Conservation (phyloP, 2,329 filamentous ascomycete species). For the Ceratocystis colombiana region DNA sequence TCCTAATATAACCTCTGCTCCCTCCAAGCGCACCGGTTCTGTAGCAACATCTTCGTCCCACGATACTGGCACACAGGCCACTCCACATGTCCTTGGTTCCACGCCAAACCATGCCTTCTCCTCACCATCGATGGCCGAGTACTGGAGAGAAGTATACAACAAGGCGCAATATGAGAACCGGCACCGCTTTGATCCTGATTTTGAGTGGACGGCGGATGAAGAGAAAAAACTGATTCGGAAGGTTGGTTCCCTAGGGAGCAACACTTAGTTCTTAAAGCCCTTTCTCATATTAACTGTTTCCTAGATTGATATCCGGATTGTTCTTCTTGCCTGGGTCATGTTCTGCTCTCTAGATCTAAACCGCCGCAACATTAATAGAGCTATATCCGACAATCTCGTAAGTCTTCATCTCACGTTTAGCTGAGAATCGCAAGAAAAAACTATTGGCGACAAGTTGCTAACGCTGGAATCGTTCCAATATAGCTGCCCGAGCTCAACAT, state of each 20-base stretch:
- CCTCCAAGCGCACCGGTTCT: conserved; percentile 15
- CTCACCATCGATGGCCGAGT: conserved; percentile 42
- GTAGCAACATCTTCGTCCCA: conserved; percentile 10
- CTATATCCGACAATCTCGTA: conserved; percentile 36
- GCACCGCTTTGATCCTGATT: conserved; percentile 45
- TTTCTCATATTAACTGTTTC: conserved; percentile 12
- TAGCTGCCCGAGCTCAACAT: conserved; percentile 35
- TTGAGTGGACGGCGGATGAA: conserved; percentile 40
- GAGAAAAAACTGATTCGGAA: conserved; percentile 39
- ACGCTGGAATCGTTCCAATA: not conserved
- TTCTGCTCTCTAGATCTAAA: conserved; percentile 41
- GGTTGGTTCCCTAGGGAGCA: not conserved
- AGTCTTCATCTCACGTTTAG: conserved; percentile 13
- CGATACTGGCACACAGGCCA: conserved; percentile 30
- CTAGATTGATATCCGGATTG: conserved; percentile 21
- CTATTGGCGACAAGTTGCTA: conserved; percentile 4
- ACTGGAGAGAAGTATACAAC: conserved; percentile 46
- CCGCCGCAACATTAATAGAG: conserved; percentile 39
- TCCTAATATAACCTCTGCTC: not conserved
- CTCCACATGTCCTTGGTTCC: conserved; percentile 22
- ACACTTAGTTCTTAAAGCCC: not conserved
- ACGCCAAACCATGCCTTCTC: conserved; percentile 40
- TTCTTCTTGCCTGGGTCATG: conserved; percentile 38
- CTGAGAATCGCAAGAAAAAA: conserved; percentile 18
- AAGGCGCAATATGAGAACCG: conserved; percentile 49